phyloP scores from a whole-genome alignment of 1,284 basidiomycete genomes.

The Ceratobasidium theobromae region DNA sequence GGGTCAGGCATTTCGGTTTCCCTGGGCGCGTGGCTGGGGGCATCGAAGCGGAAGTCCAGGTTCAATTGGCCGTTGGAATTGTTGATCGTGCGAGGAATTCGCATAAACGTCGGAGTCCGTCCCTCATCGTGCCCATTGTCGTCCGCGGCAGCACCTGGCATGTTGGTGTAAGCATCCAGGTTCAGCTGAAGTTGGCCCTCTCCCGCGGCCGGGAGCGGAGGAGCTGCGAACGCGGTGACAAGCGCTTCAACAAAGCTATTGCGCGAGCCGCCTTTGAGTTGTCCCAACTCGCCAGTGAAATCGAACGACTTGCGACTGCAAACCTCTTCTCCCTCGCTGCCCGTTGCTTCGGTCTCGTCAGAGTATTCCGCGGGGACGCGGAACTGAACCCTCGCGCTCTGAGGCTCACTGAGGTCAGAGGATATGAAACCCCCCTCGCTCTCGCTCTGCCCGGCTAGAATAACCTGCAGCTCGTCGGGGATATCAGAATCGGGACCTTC shows the following conservation, averaged over 20 bases:
- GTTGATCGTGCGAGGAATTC: conserved; percentile 36
- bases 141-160: not conserved
- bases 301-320: conserved; percentile 74
- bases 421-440: conserved; percentile 41
- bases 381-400: not conserved
- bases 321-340: conserved; percentile 27
- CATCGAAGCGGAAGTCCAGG: conserved; percentile 70
- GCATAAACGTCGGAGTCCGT: not conserved
- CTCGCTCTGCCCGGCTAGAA: conserved; percentile 56
- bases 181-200: conserved; percentile 21
- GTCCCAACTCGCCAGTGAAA: conserved; percentile 77
- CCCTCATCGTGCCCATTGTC: not conserved
- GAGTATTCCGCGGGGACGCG: not conserved
- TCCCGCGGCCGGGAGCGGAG: conserved; percentile 41
- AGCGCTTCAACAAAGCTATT: conserved; percentile 80
- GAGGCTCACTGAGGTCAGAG: conserved; percentile 4
- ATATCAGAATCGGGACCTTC: conserved; percentile 63
- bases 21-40: not conserved
- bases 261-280: conserved; percentile 65
- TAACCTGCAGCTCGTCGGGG: conserved; percentile 67
- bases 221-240: conserved; percentile 74
- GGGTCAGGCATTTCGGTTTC: not conserved
- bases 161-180: not conserved
- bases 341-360: not conserved
- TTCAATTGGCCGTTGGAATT: conserved; percentile 66